Conservation (phyloP, 441 rosid genomes). For the Croton setiger region DNA sequence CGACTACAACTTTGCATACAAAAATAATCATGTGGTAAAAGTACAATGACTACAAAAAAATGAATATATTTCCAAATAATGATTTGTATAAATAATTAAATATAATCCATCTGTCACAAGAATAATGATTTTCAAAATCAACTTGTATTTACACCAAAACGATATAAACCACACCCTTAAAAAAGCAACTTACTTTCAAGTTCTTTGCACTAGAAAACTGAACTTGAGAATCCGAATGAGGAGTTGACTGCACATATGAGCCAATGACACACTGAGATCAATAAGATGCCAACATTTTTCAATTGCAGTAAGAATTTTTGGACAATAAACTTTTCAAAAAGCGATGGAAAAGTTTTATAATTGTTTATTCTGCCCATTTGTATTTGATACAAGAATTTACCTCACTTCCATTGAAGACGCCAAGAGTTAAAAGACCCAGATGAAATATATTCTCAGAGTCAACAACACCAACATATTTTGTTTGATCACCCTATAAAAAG, state of each 20-base stretch:
- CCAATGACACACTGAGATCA: neutral
- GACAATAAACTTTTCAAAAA: neutral
- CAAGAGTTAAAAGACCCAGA: conserved; percentile 72
- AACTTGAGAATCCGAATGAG: neutral
- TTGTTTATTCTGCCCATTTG: neutral
- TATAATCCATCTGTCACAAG: neutral
- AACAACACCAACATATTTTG: conserved; percentile 77
- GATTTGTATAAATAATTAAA: too few relatives aligned
- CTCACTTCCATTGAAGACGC: conserved; percentile 40
- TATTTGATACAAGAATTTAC: conserved; percentile 22
- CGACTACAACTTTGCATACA: too few relatives aligned
- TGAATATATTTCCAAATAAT: too few relatives aligned
- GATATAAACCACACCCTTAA: too few relatives aligned
- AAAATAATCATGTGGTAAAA: too few relatives aligned
- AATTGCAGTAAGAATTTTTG: too few relatives aligned
- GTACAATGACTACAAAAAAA: too few relatives aligned
- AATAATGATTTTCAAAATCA: neutral
- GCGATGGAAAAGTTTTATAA: neutral
- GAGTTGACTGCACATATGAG: conserved; percentile 7
- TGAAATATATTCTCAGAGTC: conserved; percentile 85
- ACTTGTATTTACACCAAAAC: conserved; percentile 4
- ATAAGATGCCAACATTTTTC: neutral
- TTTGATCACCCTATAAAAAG: conserved; percentile 67
- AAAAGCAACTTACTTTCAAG: neutral
- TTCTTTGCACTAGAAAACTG: neutral